Evolutionary conservation across 495 filamentous ascomycete genomes (phyloP).

Genomic region (Cladorrhinum samala): DNA sequence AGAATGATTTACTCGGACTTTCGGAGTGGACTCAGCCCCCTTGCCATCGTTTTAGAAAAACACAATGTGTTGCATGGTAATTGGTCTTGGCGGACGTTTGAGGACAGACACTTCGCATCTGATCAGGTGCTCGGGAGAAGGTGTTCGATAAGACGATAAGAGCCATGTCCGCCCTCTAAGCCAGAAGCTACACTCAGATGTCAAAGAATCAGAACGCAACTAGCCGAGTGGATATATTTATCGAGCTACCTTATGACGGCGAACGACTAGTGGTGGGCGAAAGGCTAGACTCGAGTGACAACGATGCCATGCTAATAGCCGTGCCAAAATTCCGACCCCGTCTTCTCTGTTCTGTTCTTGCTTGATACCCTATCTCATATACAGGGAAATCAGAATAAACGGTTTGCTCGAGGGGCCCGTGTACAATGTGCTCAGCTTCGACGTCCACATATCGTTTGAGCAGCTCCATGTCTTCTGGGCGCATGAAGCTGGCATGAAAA

Average conservation of each 20-base stretch:
- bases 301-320: slow-evolving; percentile 2
- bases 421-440: slow-evolving; percentile 12
- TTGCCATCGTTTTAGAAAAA: no score
- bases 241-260: background rate
- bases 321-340: slow-evolving; percentile 11
- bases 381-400: slow-evolving; percentile 22
- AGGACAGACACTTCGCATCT: no score
- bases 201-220: no score
- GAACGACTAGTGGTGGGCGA: background rate
- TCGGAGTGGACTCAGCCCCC: no score
- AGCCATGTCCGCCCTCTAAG: no score
- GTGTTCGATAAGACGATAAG: no score
- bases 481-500: slow-evolving; percentile 19
- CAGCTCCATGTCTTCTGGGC: slow-evolving; percentile 17
- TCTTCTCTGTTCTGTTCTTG: slow-evolving; percentile 8
- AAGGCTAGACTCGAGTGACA: slow-evolving; percentile 10
- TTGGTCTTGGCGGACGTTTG: no score
- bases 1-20: no score
- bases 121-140: no score
- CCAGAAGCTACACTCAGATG: no score
- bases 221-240: no score
- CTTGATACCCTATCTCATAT: slow-evolving; percentile 15
- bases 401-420: slow-evolving; percentile 19
- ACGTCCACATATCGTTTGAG: slow-evolving; percentile 19
- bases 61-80: no score